Evolutionary conservation across 2,329 filamentous ascomycete species (phyloP).

Genomic region (Herpotrichia juniperi): DNA sequence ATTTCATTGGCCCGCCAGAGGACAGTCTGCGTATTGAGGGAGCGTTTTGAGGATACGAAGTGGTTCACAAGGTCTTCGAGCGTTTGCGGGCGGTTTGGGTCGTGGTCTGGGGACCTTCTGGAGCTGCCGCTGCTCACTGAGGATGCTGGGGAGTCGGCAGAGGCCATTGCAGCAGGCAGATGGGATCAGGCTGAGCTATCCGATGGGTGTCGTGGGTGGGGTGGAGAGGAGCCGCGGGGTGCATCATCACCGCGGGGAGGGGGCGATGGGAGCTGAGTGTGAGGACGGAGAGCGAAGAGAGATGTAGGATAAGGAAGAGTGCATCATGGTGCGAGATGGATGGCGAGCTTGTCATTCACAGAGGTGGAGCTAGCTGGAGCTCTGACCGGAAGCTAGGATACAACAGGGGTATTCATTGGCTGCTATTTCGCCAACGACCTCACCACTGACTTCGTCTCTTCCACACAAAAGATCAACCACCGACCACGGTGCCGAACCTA

Average conservation of each 20-base stretch:
- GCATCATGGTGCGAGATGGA: background rate
- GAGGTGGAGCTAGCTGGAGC: slow-evolving; percentile 2
- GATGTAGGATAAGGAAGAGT: background rate
- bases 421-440: background rate
- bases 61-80: slow-evolving; percentile 83
- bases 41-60: slow-evolving; percentile 85
- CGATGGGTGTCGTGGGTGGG: slow-evolving; percentile 1
- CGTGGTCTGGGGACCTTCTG: slow-evolving; percentile 1
- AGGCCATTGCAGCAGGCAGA: slow-evolving; percentile 35
- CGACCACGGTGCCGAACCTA: no score
- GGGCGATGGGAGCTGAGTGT: background rate
- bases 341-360: background rate
- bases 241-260: slow-evolving; percentile 1
- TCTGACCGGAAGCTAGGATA: no score
- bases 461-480: no score
- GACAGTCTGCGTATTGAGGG: slow-evolving; percentile 80
- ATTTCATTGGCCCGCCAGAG: slow-evolving; percentile 89
- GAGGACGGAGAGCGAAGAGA: no score
- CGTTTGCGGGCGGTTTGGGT: slow-evolving; percentile 46
- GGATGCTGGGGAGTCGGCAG: slow-evolving; percentile 49
- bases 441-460: no score
- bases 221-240: background rate
- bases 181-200: slow-evolving; percentile 3
- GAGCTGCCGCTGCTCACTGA: slow-evolving; percentile 45
- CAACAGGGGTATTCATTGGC: background rate